phyloP scores from a whole-genome alignment of 495 filamentous ascomycete species.

The Penicillium salamii region DNA sequence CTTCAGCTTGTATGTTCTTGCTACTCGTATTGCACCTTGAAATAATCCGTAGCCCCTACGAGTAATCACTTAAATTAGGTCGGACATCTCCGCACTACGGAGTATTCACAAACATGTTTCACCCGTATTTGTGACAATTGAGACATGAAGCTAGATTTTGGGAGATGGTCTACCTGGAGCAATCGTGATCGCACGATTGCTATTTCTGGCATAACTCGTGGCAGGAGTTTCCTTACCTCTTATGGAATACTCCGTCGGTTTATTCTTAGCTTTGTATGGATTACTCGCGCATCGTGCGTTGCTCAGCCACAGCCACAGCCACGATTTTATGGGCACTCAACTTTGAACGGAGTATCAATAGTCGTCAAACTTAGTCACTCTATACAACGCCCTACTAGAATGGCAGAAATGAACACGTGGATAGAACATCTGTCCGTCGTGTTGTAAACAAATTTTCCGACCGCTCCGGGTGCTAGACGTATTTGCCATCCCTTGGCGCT shows the following conservation, averaged over 20 bases:
- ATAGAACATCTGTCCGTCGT: background rate
- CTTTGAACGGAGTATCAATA: no score
- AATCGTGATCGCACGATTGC: no score
- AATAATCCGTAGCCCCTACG: no score
- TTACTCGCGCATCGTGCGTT: background rate
- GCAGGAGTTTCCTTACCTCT: no score
- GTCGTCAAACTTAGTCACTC: no score
- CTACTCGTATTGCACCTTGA: no score
- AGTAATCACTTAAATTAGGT: background rate
- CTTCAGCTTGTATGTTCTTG: no score
- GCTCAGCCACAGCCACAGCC: slow-evolving; percentile 1
- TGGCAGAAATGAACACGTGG: slow-evolving; percentile 7
- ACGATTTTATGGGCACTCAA: no score
- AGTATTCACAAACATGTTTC: background rate
- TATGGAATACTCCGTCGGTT: no score
- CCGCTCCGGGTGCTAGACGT: background rate
- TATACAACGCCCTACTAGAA: no score
- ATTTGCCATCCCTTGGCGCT: slow-evolving; percentile 1
- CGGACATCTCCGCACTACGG: background rate
- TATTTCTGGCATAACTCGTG: no score
- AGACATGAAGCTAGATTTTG: background rate
- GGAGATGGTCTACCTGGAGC: background rate
- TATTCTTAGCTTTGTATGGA: background rate
- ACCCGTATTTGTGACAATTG: background rate
- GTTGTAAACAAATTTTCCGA: background rate